Conservation (phyloP, 1,284 basidiomycete species). For the Mrakiaceae sp. region DNA sequence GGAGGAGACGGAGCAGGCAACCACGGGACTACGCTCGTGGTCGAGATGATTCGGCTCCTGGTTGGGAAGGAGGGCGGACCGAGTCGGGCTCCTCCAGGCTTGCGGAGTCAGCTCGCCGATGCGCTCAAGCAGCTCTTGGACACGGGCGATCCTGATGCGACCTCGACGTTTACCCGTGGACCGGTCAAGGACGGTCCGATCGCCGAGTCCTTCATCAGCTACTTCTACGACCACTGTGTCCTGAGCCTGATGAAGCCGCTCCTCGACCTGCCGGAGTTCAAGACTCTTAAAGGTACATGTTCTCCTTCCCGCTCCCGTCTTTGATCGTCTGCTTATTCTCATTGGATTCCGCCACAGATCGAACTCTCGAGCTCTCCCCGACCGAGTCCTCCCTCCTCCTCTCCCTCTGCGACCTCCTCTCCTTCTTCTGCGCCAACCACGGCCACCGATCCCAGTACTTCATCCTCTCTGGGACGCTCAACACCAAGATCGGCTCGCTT, state of each 20-base stretch:
- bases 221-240: conserved; percentile 74
- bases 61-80: conserved; percentile 52
- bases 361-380: conserved; percentile 45
- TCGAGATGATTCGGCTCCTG: conserved; percentile 64
- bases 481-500: conserved; percentile 60
- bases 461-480: conserved; percentile 66
- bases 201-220: conserved; percentile 76
- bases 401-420: conserved; percentile 78
- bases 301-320: not conserved
- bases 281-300: conserved; percentile 46
- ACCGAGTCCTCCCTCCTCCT: conserved; percentile 66
- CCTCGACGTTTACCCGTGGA: conserved; percentile 42
- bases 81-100: conserved; percentile 37
- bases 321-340: not conserved
- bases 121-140: conserved; percentile 78
- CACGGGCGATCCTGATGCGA: conserved; percentile 34
- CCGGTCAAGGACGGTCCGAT: conserved; percentile 62
- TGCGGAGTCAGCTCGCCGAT: conserved; percentile 85
- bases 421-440: conserved; percentile 79
- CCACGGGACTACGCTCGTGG: conserved; percentile 51
- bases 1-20: conserved; percentile 39
- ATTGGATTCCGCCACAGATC: not conserved
- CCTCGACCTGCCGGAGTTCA: conserved; percentile 61
- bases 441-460: conserved; percentile 83
- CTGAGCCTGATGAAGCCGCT: conserved; percentile 68